Evolutionary conservation across 495 filamentous ascomycete genomes (phyloP), one percentile per base, ranked within the genome.

Genomic region (Daldinia decipiens): DNA sequence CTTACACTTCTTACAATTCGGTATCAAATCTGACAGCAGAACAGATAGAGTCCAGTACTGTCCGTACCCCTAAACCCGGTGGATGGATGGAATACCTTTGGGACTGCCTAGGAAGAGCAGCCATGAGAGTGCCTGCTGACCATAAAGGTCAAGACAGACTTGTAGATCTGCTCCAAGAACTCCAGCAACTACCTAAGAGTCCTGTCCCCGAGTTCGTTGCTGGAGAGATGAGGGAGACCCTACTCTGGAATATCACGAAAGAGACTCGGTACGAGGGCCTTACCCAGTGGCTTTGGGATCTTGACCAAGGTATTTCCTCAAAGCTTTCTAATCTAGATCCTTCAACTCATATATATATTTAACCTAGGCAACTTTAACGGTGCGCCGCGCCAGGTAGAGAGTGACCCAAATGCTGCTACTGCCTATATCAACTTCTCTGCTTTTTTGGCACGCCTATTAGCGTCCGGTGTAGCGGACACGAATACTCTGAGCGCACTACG

Each of bases 401-500:
- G 9, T 4, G 19, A 47, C 43, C 43, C 17, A 21, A 24, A 12
- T 1, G 43, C 43, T 12, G 43, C 17, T 24, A 12, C 8, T 9
- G 19, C 43, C 43, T 47, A 47, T 11, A 11, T 13, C 43, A 47
- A 47, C 43, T 47, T 47, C 43, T 47, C 43, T 47, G 43, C 43
- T 21, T 47, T 47, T 4, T 7, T 47, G 8, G 43, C 43, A 24
- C 43, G 43, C 19, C 19, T 47, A 9, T 11, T 47, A 1, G 43
- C 43, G 3, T 8, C 43, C 21, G 19, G 43, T 5, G n/a, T 47
- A 47, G 43, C 43, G 9, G 43, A 47, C 17, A 47, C 43, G 2
- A 47, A 47, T 9, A 47, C 17, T 1, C 21, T 47, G 4, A 47
- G 43, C 43, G 43, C 19, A 21, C 43, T 47, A 11, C 43, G 43